A percentile compares a stretch with the other conserved stretches of the same genome.
phyloP scores from a whole-genome alignment of 2,329 filamentous ascomycete species.

The Rugonectria rugulosa region DNA sequence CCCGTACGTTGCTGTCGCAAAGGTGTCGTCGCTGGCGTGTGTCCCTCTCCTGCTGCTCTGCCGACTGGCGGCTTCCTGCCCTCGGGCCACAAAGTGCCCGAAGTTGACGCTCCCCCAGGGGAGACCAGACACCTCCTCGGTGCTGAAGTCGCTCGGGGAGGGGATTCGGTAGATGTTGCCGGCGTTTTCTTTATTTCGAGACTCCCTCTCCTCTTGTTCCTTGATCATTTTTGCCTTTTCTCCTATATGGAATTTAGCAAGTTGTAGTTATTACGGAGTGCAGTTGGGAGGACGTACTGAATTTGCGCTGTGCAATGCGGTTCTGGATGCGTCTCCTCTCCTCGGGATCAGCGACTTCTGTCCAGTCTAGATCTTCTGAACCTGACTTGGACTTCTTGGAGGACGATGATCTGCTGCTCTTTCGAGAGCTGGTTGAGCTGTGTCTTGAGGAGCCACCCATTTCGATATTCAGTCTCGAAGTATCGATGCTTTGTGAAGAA shows the following conservation, averaged over 20 bases:
- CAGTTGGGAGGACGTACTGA: slow-evolving; percentile 62
- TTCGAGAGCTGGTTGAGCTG: slow-evolving; percentile 35
- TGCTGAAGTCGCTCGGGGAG: slow-evolving; percentile 61
- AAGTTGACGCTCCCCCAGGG: slow-evolving; percentile 77
- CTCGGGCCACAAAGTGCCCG: slow-evolving; percentile 58
- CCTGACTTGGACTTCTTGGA: slow-evolving; percentile 52
- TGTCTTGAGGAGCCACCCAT: slow-evolving; percentile 38
- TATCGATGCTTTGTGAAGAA: slow-evolving; percentile 13
- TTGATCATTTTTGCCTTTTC: slow-evolving; percentile 74
- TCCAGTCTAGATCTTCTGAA: slow-evolving; percentile 69
- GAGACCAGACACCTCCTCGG: slow-evolving; percentile 66
- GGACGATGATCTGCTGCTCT: slow-evolving; percentile 40
- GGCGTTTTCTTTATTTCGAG: slow-evolving; percentile 69
- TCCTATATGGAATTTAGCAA: slow-evolving; percentile 53
- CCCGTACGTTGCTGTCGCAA: slow-evolving; percentile 39
- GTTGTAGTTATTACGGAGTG: no score
- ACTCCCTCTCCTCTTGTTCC: slow-evolving; percentile 69
- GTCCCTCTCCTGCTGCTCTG: slow-evolving; percentile 49
- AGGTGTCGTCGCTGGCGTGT: slow-evolving; percentile 45
- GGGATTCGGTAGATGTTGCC: slow-evolving; percentile 70
- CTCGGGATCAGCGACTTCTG: slow-evolving; percentile 71
- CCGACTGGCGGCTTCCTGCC: slow-evolving; percentile 53
- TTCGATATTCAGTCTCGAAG: slow-evolving; percentile 14
- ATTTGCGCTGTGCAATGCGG: slow-evolving; percentile 77
- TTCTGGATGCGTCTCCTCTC: slow-evolving; percentile 80